These are phyloP conservation scores for Colletotrichum lentis DNA, from an alignment of 2,329 filamentous ascomycete genomes.

Conservation along the genomic window DNA sequence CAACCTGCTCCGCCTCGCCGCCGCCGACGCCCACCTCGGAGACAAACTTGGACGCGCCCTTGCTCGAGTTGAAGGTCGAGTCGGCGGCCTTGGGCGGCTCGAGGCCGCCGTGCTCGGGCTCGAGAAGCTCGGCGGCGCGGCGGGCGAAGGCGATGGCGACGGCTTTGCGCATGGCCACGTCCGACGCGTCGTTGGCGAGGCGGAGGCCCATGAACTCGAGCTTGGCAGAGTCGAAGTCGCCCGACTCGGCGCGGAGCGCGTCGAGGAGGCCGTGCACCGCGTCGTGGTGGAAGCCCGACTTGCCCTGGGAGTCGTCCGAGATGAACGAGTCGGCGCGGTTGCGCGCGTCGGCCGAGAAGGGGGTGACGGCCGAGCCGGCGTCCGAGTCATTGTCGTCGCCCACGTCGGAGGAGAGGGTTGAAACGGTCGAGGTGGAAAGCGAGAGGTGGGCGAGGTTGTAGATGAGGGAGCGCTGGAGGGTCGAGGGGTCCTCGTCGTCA, in stretches of 20 bases:
- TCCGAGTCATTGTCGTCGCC: conserved; percentile 72
- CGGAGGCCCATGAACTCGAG: conserved; percentile 94
- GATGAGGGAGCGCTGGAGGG: conserved; percentile 63
- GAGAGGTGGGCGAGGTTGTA: conserved; percentile 63
- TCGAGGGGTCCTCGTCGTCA: conserved; percentile 59
- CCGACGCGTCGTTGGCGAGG: conserved; percentile 88
- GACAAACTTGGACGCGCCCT: conserved; percentile 64
- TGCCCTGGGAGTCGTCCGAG: conserved; percentile 73
- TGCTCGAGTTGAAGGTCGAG: conserved; percentile 63
- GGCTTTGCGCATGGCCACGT: conserved; percentile 85
- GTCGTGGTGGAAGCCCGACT: conserved; percentile 79
- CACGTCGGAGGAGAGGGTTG: conserved; percentile 69
- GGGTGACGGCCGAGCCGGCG: conserved; percentile 67
- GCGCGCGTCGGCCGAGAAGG: conserved; percentile 62
- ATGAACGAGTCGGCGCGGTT: conserved; percentile 76
- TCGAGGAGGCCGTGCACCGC: conserved; percentile 88
- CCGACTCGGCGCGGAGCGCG: conserved; percentile 76
- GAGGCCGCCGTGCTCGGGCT: conserved; percentile 59
- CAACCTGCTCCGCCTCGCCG: conserved; percentile 80
- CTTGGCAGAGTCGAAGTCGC: conserved; percentile 82
- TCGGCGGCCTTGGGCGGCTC: conserved; percentile 72
- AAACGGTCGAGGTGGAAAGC: conserved; percentile 64
- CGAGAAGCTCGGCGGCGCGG: conserved; percentile 74
- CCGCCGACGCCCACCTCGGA: conserved; percentile 68
- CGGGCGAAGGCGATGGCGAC: conserved; percentile 87